phyloP scores from a whole-genome alignment of 2,329 filamentous ascomycete species.

The Aciculosporium take region DNA sequence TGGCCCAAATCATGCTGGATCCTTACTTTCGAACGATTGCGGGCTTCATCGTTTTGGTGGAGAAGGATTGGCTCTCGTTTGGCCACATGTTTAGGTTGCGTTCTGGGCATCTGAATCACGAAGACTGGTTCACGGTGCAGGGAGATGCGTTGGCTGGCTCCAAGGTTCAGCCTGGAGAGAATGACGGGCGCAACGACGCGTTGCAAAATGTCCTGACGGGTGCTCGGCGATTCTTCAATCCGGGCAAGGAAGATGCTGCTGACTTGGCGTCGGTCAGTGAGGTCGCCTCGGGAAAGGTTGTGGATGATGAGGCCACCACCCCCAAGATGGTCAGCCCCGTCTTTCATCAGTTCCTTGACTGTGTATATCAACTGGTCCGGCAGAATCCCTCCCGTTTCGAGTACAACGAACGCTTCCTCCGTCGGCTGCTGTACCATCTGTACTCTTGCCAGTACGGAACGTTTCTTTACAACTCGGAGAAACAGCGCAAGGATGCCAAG shows the following conservation, averaged over 20 bases:
- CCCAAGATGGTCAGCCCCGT: conserved; percentile 90
- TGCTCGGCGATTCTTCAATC: conserved; percentile 80
- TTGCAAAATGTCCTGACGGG: conserved; percentile 80
- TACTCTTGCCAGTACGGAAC: conserved; percentile 96
- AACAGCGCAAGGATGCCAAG: conserved; percentile 59
- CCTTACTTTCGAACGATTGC: conserved; percentile 90
- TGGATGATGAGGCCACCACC: conserved; percentile 54
- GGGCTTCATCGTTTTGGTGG: conserved; percentile 84
- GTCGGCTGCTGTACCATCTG: conserved; percentile 79
- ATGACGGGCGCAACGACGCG: conserved; percentile 52
- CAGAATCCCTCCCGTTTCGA: conserved; percentile 86
- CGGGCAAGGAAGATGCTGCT: conserved; percentile 39
- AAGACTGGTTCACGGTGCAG: conserved; percentile 87
- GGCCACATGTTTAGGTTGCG: conserved; percentile 94
- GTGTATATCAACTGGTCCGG: conserved; percentile 75
- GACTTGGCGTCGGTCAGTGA: conserved; percentile 43
- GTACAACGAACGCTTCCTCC: conserved; percentile 87
- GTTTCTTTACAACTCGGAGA: conserved; percentile 90
- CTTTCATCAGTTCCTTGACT: conserved; percentile 95
- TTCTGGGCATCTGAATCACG: conserved; percentile 74
- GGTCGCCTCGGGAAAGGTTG: conserved; percentile 23
- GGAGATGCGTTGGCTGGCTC: conserved; percentile 60
- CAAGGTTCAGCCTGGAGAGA: conserved; percentile 46
- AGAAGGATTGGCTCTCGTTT: conserved; percentile 97
- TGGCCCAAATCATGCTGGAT: conserved; percentile 87